phyloP scores from a whole-genome alignment of 768 basidiomycete genomes.

The Leccinellum rugosiceps region DNA sequence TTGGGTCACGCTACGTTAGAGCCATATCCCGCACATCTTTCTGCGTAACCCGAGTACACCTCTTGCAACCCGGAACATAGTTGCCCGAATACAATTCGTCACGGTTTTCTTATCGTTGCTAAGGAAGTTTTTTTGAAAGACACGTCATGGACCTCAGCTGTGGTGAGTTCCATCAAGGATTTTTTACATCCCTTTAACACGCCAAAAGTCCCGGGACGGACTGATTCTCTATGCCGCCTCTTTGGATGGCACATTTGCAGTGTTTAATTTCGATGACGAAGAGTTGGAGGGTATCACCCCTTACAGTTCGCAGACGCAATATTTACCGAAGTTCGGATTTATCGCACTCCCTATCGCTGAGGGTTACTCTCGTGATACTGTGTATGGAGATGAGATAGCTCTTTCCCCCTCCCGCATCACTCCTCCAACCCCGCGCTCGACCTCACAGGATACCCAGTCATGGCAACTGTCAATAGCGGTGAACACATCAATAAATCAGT shows the following conservation, averaged over 20 bases:
- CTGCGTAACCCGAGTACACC: conserved; percentile 66
- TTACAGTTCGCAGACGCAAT: conserved; percentile 63
- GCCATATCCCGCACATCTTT: conserved; percentile 93
- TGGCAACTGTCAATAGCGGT: conserved; percentile 37
- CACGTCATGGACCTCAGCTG: conserved; percentile 88
- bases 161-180: conserved; percentile 56
- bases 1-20: conserved; percentile 6
- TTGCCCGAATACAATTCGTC: conserved; percentile 89
- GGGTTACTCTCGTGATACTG: conserved; percentile 59
- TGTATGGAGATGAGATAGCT: conserved; percentile 18
- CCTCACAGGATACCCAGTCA: conserved; percentile 33
- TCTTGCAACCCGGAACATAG: conserved; percentile 76
- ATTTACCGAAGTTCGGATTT: conserved; percentile 81
- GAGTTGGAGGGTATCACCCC: conserved; percentile 83
- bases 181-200: conserved; percentile 5
- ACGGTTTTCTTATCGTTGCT: conserved; percentile 73
- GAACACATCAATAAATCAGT: conserved; percentile 72
- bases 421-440: conserved; percentile 37
- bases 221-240: conserved; percentile 90
- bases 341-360: conserved; percentile 61
- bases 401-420: conserved; percentile 34
- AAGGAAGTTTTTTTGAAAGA: conserved; percentile 86
- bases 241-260: conserved; percentile 91
- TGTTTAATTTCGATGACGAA: conserved; percentile 76
- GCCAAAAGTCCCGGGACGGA: conserved; percentile 84